phyloP scores from a whole-genome alignment of 139 green algal species.

The Volvox africanus region DNA sequence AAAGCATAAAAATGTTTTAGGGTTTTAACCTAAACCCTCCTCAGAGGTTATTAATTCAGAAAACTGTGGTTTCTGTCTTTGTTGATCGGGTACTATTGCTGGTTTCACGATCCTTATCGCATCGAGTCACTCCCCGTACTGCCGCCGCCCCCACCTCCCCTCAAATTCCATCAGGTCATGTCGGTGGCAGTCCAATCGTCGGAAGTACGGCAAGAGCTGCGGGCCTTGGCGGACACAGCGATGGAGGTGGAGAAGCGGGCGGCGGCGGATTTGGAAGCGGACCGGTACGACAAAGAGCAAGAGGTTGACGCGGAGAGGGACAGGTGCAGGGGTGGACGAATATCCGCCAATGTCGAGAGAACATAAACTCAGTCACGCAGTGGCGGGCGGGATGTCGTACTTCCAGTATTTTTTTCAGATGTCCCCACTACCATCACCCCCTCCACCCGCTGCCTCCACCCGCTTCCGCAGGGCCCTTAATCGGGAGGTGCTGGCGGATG shows the following conservation, averaged over 20 bases:
- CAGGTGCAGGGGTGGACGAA: too few species aligned
- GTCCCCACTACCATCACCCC: neutral
- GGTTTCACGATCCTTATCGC: too few species aligned
- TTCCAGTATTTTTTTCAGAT: neutral
- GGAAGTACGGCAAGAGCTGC: constrained; percentile 26
- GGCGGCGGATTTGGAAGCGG: neutral
- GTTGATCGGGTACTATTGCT: too few species aligned
- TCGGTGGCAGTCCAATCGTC: neutral
- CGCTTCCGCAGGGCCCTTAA: constrained; percentile 3
- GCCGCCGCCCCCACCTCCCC: neutral
- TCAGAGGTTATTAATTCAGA: too few species aligned
- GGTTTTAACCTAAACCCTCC: too few species aligned
- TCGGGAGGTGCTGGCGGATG: constrained; percentile 18
- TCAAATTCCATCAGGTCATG: neutral
- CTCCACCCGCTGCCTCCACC: neutral
- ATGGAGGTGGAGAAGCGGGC: neutral
- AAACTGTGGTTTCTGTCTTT: too few species aligned
- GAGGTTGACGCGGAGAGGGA: too few species aligned
- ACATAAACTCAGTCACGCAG: too few species aligned
- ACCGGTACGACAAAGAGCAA: constrained; percentile 20
- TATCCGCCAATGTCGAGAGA: too few species aligned
- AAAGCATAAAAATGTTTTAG: too few species aligned
- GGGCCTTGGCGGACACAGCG: constrained; percentile 11
- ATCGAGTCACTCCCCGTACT: too few species aligned
- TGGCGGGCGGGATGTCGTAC: too few species aligned